phyloP scores from a whole-genome alignment of 2,329 filamentous ascomycete genomes.

The Fusarium sulawesiense region DNA sequence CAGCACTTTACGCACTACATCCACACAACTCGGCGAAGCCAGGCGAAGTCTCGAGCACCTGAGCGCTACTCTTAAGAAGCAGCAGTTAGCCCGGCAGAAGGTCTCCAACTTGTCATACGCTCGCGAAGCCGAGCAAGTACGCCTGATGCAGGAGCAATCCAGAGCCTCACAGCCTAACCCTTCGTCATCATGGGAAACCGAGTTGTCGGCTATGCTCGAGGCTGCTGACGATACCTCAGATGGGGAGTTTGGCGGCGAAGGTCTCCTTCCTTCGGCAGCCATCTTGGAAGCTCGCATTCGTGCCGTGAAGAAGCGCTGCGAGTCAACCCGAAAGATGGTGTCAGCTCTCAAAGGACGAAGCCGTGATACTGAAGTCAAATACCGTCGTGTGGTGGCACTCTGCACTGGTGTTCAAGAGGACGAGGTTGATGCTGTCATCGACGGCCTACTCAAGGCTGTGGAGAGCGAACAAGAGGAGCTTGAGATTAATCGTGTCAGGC shows the following conservation, averaged over 20 bases:
- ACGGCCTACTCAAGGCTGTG: slow-evolving; percentile 84
- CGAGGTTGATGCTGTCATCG: slow-evolving; percentile 83
- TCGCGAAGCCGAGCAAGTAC: slow-evolving; percentile 74
- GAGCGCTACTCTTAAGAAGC: slow-evolving; percentile 71
- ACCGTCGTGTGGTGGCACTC: slow-evolving; percentile 86
- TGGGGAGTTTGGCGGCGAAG: slow-evolving; percentile 53
- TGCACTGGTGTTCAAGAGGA: slow-evolving; percentile 84
- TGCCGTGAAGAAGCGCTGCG: slow-evolving; percentile 77
- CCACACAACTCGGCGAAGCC: slow-evolving; percentile 80
- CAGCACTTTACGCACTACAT: slow-evolving; percentile 81
- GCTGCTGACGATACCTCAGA: slow-evolving; percentile 54
- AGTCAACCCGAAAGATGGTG: slow-evolving; percentile 73
- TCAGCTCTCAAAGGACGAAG: slow-evolving; percentile 80
- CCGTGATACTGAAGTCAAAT: slow-evolving; percentile 86
- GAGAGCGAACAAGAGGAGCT: slow-evolving; percentile 85
- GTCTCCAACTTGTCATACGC: slow-evolving; percentile 82
- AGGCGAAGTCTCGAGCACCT: slow-evolving; percentile 78
- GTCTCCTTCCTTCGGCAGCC: slow-evolving; percentile 67
- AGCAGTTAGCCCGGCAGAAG: slow-evolving; percentile 75
- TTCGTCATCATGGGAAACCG: slow-evolving; percentile 65
- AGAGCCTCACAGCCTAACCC: slow-evolving; percentile 57
- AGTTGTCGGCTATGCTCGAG: slow-evolving; percentile 61
- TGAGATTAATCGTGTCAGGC: slow-evolving; percentile 79
- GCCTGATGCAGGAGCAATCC: slow-evolving; percentile 56
- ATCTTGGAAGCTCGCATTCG: slow-evolving; percentile 75